Evolutionary conservation across 2,329 filamentous ascomycete genomes (phyloP).

Genomic region (Nectriaceae sp.): DNA sequence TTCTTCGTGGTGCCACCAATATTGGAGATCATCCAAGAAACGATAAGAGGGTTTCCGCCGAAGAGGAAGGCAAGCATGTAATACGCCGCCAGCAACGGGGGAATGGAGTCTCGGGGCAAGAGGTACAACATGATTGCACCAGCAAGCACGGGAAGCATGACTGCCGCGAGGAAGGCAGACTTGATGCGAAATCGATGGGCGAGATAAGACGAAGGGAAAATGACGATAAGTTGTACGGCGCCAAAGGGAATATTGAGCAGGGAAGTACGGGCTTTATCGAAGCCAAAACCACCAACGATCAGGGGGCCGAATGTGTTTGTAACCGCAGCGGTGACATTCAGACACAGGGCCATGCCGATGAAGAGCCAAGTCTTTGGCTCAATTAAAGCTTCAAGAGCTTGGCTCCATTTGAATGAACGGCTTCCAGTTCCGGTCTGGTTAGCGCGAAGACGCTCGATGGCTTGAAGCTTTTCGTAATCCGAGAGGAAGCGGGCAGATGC

Average conservation of each 20-base stretch:
- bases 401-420: constrained; percentile 67
- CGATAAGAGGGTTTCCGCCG: constrained; percentile 64
- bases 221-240: constrained; percentile 59
- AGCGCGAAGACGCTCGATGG: constrained; percentile 69
- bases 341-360: constrained; percentile 59
- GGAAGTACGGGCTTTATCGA: constrained; percentile 57
- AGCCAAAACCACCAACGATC: constrained; percentile 62
- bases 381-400: constrained; percentile 54
- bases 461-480: constrained; percentile 66
- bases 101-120: constrained; percentile 42
- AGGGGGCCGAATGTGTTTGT: constrained; percentile 67
- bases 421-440: constrained; percentile 78
- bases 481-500: constrained; percentile 58
- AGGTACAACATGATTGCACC: constrained; percentile 61
- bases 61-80: constrained; percentile 69
- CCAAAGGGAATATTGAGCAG: constrained; percentile 70
- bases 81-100: constrained; percentile 58
- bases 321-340: constrained; percentile 66
- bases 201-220: constrained; percentile 59
- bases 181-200: constrained; percentile 60
- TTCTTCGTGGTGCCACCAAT: constrained; percentile 70
- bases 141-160: constrained; percentile 61
- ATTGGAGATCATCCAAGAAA: constrained; percentile 70
- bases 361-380: constrained; percentile 61
- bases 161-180: constrained; percentile 51